A percentile compares a stretch with the other conserved stretches of the same genome.
Conservation (phyloP, 768 basidiomycete genomes). For the Pulveroboletus ravenelii region DNA sequence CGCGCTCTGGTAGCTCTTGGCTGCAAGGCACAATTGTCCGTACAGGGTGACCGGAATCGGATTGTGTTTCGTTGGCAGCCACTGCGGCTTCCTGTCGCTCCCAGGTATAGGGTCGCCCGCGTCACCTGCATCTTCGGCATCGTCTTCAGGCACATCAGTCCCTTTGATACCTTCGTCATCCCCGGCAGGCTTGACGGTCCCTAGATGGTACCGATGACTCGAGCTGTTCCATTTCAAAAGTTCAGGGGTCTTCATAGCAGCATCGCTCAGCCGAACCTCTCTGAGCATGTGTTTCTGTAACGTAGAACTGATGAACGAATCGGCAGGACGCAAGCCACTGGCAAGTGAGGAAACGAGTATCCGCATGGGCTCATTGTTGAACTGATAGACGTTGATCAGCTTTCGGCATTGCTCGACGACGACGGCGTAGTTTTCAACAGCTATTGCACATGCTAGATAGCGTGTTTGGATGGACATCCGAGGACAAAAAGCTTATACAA, state of each 20-base stretch:
- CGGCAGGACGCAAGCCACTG: conserved; percentile 63
- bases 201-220: conserved; percentile 52
- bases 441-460: conserved; percentile 65
- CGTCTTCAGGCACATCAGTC: conserved; percentile 26
- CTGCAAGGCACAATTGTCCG: conserved; percentile 74
- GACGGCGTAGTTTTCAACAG: conserved; percentile 46
- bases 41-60: conserved; percentile 69
- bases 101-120: conserved; percentile 11
- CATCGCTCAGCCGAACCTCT: conserved; percentile 69
- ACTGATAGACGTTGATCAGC: conserved; percentile 70
- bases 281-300: conserved; percentile 82
- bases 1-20: conserved; percentile 85
- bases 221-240: conserved; percentile 55
- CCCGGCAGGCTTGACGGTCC: conserved; percentile 20
- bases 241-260: conserved; percentile 59
- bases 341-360: conserved; percentile 73
- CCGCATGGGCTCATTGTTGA: conserved; percentile 80
- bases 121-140: conserved; percentile 29
- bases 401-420: conserved; percentile 78
- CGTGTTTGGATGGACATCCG: background rate
- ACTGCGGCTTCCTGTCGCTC: conserved; percentile 21
- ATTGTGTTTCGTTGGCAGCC: conserved; percentile 41
- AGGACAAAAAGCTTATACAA: background rate
- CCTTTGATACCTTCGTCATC: conserved; percentile 17
- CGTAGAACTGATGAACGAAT: conserved; percentile 70